Evolutionary conservation across 257 asterid species (phyloP).

Genomic region (Solanum appendiculatum): DNA sequence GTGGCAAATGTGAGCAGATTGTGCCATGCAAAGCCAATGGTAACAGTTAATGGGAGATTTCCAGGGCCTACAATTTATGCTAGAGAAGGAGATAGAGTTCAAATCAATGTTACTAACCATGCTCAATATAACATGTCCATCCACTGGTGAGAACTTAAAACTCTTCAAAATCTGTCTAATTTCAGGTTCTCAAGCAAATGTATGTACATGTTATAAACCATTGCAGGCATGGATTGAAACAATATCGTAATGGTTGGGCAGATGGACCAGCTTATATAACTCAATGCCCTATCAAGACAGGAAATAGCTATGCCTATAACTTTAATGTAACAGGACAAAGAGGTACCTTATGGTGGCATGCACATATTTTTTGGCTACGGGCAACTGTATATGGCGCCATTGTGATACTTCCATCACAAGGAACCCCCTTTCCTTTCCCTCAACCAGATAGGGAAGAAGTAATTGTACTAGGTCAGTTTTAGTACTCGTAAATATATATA

Average conservation of each 20-base stretch:
- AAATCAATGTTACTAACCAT: conserved; percentile 42
- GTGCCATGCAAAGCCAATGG: conserved; percentile 50
- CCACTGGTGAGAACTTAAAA: conserved; percentile 29
- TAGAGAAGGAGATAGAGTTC: conserved; percentile 25
- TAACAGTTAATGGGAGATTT: conserved; percentile 48
- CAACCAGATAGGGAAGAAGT: conserved; percentile 21
- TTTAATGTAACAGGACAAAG: conserved; percentile 31
- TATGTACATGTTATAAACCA: neutral
- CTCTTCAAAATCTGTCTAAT: neutral
- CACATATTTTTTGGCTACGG: conserved; percentile 49
- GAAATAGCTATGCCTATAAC: conserved; percentile 29
- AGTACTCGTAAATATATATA: neutral
- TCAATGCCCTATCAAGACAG: conserved; percentile 53
- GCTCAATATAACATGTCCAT: conserved; percentile 61
- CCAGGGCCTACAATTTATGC: neutral
- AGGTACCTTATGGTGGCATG: conserved; percentile 18
- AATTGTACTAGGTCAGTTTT: conserved; percentile 6
- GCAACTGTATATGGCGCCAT: conserved; percentile 67
- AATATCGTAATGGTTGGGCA: conserved; percentile 23
- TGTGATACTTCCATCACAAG: conserved; percentile 42
- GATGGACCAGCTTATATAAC: conserved; percentile 38
- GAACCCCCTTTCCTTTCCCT: conserved; percentile 49
- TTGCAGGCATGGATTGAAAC: conserved; percentile 59
- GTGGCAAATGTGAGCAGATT: conserved; percentile 52
- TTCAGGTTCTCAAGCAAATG: neutral